Evolutionary conservation across 2,329 filamentous ascomycete genomes (phyloP).

Genomic region (Thelonectria discophora): DNA sequence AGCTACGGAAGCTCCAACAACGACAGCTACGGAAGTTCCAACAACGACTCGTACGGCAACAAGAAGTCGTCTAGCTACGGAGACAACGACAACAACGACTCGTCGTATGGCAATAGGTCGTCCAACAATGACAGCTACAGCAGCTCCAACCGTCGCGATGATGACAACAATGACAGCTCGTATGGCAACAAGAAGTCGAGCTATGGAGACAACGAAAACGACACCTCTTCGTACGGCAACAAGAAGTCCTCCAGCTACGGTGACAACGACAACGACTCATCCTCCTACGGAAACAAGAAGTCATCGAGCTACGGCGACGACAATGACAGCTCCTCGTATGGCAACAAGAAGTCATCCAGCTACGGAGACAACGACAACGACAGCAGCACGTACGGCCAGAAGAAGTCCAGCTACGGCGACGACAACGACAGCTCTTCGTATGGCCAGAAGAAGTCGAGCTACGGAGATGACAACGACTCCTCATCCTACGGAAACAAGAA

Average conservation of each 20-base stretch:
- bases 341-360: constrained; percentile 16
- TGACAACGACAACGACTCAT: not conserved
- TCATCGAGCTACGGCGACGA: constrained; percentile 5
- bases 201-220: constrained; percentile 19
- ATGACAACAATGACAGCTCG: constrained; percentile 10
- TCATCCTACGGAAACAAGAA: constrained; percentile 24
- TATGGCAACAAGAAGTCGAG: constrained; percentile 16
- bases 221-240: constrained; percentile 24
- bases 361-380: constrained; percentile 5
- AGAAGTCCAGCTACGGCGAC: constrained; percentile 15
- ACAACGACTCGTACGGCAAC: too few relatives aligned
- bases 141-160: constrained; percentile 17
- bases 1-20: not conserved
- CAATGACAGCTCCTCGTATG: not conserved
- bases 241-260: constrained; percentile 24
- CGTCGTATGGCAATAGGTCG: constrained; percentile 13
- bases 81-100: constrained; percentile 19
- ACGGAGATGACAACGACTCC: constrained; percentile 12
- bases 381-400: not conserved
- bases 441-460: constrained; percentile 31
- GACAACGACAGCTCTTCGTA: constrained; percentile 26
- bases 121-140: constrained; percentile 27
- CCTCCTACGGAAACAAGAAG: not conserved
- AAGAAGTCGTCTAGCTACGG: constrained; percentile 6
- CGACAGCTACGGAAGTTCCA: too few relatives aligned